Evolutionary conservation across 495 filamentous ascomycete genomes (phyloP).

Genomic region (Pyrenopolyporus hunteri): DNA sequence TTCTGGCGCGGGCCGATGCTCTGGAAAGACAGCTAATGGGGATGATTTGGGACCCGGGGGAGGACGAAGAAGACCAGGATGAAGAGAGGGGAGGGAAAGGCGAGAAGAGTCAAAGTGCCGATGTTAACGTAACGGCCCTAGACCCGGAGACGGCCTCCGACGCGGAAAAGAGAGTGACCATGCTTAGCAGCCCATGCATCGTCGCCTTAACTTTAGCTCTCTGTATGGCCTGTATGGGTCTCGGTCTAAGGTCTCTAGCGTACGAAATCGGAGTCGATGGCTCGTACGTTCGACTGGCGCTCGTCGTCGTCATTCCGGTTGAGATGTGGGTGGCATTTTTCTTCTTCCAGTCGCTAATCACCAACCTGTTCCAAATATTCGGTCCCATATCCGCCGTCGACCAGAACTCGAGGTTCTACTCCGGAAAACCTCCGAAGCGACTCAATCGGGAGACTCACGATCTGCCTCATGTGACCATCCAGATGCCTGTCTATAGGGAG

Average conservation of each 20-base stretch:
- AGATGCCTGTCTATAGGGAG: conserved; percentile 80
- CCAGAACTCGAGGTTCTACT: conserved; percentile 66
- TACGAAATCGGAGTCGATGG: conserved; percentile 59
- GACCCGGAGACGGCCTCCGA: conserved; percentile 48
- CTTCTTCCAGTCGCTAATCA: conserved; percentile 65
- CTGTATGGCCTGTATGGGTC: conserved; percentile 58
- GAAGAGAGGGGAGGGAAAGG: conserved; percentile 51
- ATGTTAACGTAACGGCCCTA: conserved; percentile 41
- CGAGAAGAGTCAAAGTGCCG: conserved; percentile 39
- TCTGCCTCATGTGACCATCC: conserved; percentile 74
- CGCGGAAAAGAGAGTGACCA: conserved; percentile 49
- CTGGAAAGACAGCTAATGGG: conserved; percentile 61
- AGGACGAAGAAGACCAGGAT: conserved; percentile 49
- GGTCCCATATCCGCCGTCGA: conserved; percentile 64
- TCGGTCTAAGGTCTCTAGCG: conserved; percentile 61
- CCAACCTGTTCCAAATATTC: conserved; percentile 62
- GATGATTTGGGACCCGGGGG: conserved; percentile 58
- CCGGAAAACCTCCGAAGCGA: conserved; percentile 57
- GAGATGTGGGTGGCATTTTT: conserved; percentile 67
- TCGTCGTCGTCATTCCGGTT: conserved; percentile 53
- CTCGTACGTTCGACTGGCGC: conserved; percentile 54
- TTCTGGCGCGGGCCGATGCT: conserved; percentile 55
- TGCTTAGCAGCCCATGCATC: conserved; percentile 59
- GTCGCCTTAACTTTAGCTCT: conserved; percentile 58
- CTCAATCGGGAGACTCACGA: conserved; percentile 48